Evolutionary conservation across 1,139 yeast species (phyloP).

Genomic region (Geotrichum histeridarum): DNA sequence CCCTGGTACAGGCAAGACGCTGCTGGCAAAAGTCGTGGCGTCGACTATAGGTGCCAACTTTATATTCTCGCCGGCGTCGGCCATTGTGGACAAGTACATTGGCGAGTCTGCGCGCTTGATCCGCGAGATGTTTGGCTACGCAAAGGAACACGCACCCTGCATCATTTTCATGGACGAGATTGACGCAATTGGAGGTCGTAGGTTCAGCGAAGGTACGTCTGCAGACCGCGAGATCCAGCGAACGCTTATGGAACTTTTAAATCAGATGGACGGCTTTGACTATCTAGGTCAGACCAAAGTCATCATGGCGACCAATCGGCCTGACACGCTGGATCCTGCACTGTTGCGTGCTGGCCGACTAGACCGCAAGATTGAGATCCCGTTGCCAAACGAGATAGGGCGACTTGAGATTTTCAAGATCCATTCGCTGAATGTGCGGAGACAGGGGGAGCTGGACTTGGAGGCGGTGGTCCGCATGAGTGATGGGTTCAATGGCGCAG

Average conservation of each 20-base stretch:
- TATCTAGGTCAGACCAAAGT: slow-evolving; percentile 95
- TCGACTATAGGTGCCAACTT: slow-evolving; percentile 98
- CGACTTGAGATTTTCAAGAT: slow-evolving; percentile 92
- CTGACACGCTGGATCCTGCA: slow-evolving; percentile 99
- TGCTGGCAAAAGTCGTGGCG: slow-evolving; percentile 95
- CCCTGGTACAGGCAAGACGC: slow-evolving; percentile 98
- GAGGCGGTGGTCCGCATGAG: slow-evolving; percentile 97
- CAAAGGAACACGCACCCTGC: slow-evolving; percentile 97
- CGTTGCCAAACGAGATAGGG: slow-evolving; percentile 95
- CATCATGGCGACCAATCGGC: slow-evolving; percentile 98
- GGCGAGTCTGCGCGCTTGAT: slow-evolving; percentile 97
- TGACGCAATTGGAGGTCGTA: slow-evolving; percentile 98
- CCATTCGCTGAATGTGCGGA: slow-evolving; percentile 79
- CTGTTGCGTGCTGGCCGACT: slow-evolving; percentile 95
- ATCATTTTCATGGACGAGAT: slow-evolving; percentile 98
- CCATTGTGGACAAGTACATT: slow-evolving; percentile 95
- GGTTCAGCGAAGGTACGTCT: slow-evolving; percentile 97
- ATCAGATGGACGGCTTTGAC: slow-evolving; percentile 99
- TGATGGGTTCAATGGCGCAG: slow-evolving; percentile 99
- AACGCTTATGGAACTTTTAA: slow-evolving; percentile 93
- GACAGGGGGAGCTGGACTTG: slow-evolving; percentile 93
- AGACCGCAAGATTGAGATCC: slow-evolving; percentile 94
- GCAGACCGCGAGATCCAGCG: slow-evolving; percentile 99
- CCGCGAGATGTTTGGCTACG: slow-evolving; percentile 98
- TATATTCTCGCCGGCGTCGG: slow-evolving; percentile 96